Evolutionary conservation across 768 basidiomycete species (phyloP), one percentile per base, ranked within the genome.

Genomic region (Zangia roseola): DNA sequence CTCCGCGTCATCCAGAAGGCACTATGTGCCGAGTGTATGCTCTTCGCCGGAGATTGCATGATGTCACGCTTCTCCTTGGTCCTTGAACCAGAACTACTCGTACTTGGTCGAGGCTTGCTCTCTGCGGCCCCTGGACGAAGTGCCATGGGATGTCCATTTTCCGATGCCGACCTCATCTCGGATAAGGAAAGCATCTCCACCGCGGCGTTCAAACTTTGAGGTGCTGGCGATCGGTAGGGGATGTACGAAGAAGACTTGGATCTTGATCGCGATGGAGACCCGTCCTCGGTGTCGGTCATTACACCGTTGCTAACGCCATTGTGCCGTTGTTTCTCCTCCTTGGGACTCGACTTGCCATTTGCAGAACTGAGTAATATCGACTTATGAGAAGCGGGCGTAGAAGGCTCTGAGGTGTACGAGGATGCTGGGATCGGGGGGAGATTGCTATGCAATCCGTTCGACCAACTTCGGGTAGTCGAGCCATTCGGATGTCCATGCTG

Each of bases 171-270:
- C 43, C 56, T 62, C 44, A 43, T 65, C 39, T 68, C 67, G 10
- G 69, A 60, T 36, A 64, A 51, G 13, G 67, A 66, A 10, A 90
- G 68, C 68, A 83, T 78, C 65, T 90, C 84, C 28, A 86, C 69
- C 14, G 85, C 87, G 47, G 86, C 87, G 55, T 77, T 80, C 39
- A 91, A 72, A 53, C 85, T 88, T 68, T 88, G 87, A 0, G 84
- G 83, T 45, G 72, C 76, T 38, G 79, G 78, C 16, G 82, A 69
- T 45, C 75, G 75, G 64, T 78, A 72, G 14, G 82, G 71, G 25
- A 82, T 67, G 58, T 79, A 77, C 13, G 82, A 74, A 16, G 80
- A 77, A 38, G 79, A 76, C 59, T 81, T 84, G 20, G 77, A 65
- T 53, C 76, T 71, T 36, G 71, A 68, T 34, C 80, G 77, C n/a